These are phyloP conservation scores for Biscogniauxia sp. DNA, from an alignment of 2,329 filamentous ascomycete genomes.

Conservation along the genomic window DNA sequence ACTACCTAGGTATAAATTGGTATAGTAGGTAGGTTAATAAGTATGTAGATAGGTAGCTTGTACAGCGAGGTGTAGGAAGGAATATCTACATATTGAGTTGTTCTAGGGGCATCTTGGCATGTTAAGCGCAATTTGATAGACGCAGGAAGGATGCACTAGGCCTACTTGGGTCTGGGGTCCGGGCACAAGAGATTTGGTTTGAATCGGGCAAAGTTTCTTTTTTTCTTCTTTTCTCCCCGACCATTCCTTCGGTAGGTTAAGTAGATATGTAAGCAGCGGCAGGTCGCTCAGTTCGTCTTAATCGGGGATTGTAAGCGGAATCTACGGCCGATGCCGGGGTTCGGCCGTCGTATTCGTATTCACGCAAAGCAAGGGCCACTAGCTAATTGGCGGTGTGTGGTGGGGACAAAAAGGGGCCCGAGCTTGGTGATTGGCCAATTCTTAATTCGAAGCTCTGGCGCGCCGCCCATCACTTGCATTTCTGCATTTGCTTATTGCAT, in stretches of 20 bases:
- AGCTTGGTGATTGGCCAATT: conserved; percentile 21
- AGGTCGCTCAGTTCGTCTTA: neutral
- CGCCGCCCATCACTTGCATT: neutral
- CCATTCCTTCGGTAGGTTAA: too few relatives aligned
- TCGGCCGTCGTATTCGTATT: conserved; percentile 23
- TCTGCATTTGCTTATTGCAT: neutral
- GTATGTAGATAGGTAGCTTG: too few relatives aligned
- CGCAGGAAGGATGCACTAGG: neutral
- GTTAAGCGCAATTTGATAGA: neutral
- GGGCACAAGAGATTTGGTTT: too few relatives aligned
- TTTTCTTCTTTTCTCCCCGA: neutral
- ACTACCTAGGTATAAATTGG: too few relatives aligned
- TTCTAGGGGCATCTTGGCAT: neutral
- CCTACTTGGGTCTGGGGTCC: too few relatives aligned
- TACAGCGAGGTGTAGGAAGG: too few relatives aligned
- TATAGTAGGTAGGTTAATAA: too few relatives aligned
- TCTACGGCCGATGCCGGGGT: conserved; percentile 6
- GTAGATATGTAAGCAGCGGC: too few relatives aligned
- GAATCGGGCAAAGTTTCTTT: neutral
- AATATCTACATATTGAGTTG: neutral
- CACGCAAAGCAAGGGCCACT: neutral
- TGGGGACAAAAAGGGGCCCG: conserved; percentile 9
- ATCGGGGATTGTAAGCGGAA: neutral
- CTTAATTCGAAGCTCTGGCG: neutral
- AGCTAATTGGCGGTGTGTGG: conserved; percentile 21